Percentiles rank a stretch among this genome's conserved stretches.
These are phyloP conservation scores for Pichia insulana DNA, from an alignment of 805 yeast genomes.

Conservation along the genomic window DNA sequence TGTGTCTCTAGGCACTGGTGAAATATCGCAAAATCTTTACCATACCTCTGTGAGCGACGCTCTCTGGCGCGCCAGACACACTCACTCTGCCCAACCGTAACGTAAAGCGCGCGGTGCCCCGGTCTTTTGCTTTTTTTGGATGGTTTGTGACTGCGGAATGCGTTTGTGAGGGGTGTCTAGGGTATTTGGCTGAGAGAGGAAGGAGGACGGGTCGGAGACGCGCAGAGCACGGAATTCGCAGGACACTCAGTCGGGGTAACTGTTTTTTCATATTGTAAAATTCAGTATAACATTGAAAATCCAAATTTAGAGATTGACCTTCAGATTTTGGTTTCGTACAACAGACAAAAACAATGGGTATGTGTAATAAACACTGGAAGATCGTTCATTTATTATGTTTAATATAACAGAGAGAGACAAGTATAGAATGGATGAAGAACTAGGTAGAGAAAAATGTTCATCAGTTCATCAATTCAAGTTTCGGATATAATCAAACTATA, in stretches of 20 bases:
- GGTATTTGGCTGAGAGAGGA: background rate
- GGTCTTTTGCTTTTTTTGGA: background rate
- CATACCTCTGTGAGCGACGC: background rate
- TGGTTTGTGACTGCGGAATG: slow-evolving; percentile 2
- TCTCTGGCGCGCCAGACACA: background rate
- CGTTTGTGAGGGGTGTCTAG: background rate
- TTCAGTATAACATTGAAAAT: background rate
- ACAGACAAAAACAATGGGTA: slow-evolving; percentile 13
- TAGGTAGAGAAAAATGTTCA: no score
- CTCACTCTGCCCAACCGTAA: no score
- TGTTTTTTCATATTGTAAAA: background rate
- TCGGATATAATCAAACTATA: no score
- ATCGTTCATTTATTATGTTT: background rate
- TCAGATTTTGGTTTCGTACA: background rate
- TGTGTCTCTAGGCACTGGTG: background rate
- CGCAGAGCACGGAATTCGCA: background rate
- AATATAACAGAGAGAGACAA: background rate
- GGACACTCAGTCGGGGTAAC: background rate
- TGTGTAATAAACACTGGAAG: background rate
- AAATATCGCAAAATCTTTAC: background rate
- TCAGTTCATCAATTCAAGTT: no score
- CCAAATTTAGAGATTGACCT: background rate
- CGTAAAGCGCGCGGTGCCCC: slow-evolving; percentile 2
- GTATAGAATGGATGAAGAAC: no score
- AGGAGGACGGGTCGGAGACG: background rate